Evolutionary conservation across 1,139 yeast species (phyloP).

Genomic region (Meyerozyma smithsonii): DNA sequence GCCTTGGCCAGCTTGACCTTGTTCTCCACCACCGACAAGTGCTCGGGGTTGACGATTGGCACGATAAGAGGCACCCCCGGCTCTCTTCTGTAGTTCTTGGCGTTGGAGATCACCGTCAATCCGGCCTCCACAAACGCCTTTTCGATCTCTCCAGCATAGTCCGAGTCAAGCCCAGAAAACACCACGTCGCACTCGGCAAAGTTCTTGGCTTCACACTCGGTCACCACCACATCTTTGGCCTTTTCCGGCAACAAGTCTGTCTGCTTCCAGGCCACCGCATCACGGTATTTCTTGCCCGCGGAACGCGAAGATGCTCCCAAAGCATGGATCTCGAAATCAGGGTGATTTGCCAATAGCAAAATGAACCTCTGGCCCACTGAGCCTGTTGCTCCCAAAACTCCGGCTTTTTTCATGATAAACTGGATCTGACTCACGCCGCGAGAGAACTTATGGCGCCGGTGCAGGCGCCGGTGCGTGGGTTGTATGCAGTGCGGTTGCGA

Average conservation of each 20-base stretch:
- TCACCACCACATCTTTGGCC: conserved; percentile 60
- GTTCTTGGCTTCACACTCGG: conserved; percentile 69
- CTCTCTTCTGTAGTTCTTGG: conserved; percentile 91
- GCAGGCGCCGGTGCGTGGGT: too few relatives aligned
- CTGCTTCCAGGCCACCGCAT: conserved; percentile 95
- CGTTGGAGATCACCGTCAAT: conserved; percentile 82
- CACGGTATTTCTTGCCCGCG: conserved; percentile 81
- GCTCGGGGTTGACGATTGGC: conserved; percentile 95
- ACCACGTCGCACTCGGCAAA: conserved; percentile 91
- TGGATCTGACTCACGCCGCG: too few relatives aligned
- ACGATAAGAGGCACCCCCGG: conserved; percentile 88
- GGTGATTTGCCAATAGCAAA: conserved; percentile 76
- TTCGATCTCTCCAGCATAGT: conserved; percentile 90
- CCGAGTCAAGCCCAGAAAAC: conserved; percentile 92
- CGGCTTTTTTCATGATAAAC: conserved; percentile 45
- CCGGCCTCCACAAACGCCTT: conserved; percentile 79
- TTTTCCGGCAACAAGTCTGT: conserved; percentile 71
- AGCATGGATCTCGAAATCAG: conserved; percentile 78
- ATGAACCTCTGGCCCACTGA: conserved; percentile 97
- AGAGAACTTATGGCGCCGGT: too few relatives aligned
- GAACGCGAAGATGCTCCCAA: conserved; percentile 93
- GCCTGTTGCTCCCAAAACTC: conserved; percentile 97
- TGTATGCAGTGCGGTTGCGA: too few relatives aligned
- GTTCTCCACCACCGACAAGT: conserved; percentile 67
- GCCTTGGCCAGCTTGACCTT: conserved; percentile 51